phyloP scores from a whole-genome alignment of 2,329 filamentous ascomycete species.

The Aphanocladium album region DNA sequence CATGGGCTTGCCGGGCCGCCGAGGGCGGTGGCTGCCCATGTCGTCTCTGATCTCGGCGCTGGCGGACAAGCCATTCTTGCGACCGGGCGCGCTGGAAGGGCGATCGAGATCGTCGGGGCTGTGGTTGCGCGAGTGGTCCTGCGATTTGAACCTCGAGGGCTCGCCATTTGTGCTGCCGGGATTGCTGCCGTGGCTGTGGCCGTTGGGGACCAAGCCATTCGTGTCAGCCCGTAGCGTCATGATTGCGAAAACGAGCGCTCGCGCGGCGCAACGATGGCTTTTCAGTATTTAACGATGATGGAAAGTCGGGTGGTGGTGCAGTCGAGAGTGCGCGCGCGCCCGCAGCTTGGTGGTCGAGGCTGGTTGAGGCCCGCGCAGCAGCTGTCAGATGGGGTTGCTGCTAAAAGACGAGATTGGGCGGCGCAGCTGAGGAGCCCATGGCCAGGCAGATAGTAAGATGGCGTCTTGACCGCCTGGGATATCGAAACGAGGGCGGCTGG shows the following conservation, averaged over 20 bases:
- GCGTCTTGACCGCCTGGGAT: neutral
- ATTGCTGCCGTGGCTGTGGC: slow-evolving; percentile 6
- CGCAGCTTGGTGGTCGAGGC: neutral
- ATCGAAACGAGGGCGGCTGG: neutral
- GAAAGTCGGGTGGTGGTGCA: neutral
- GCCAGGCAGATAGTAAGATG: neutral
- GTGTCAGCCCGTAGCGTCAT: slow-evolving; percentile 7
- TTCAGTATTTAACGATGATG: neutral
- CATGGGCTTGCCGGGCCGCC: slow-evolving; percentile 42
- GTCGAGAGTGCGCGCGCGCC: neutral
- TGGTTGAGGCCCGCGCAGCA: neutral
- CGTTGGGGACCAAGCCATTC: slow-evolving; percentile 4
- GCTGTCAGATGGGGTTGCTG: neutral
- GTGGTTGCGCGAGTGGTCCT: slow-evolving; percentile 5
- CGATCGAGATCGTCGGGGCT: slow-evolving; percentile 25
- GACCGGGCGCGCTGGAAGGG: slow-evolving; percentile 42
- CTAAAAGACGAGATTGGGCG: neutral
- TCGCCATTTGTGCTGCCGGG: slow-evolving; percentile 7
- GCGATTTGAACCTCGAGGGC: slow-evolving; percentile 9
- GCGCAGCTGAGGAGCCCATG: neutral
- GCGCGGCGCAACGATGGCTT: neutral
- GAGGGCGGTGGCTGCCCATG: slow-evolving; percentile 30
- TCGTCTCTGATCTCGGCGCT: slow-evolving; percentile 25
- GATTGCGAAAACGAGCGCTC: neutral
- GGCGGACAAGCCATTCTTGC: slow-evolving; percentile 30